Evolutionary conservation across 2,329 filamentous ascomycete species (phyloP).

Genomic region (Cladosporium sp.): DNA sequence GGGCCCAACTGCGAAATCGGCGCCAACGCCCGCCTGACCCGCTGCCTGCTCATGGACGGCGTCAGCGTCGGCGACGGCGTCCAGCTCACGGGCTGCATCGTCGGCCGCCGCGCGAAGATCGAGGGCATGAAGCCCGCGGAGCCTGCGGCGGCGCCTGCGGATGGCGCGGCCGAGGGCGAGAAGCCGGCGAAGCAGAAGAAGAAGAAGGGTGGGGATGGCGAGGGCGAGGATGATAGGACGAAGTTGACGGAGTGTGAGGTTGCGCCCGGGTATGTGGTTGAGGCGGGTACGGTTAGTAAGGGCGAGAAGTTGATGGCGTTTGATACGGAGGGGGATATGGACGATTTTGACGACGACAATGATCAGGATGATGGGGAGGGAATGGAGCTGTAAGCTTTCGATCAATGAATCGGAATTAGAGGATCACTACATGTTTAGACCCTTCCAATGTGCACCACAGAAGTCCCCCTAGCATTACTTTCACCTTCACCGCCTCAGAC

Average conservation of each 20-base stretch:
- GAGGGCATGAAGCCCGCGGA: constrained; percentile 49
- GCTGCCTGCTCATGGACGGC: constrained; percentile 89
- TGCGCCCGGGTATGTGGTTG: constrained; percentile 74
- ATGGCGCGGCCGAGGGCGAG: constrained; percentile 43
- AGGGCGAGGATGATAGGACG: constrained; percentile 36
- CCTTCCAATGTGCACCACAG: too few species aligned
- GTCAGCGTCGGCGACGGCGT: constrained; percentile 77
- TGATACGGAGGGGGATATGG: constrained; percentile 24
- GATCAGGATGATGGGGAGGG: constrained; percentile 14
- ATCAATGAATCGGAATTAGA: too few species aligned
- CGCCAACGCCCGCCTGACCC: constrained; percentile 75
- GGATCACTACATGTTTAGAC: too few species aligned
- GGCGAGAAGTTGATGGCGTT: constrained; percentile 57
- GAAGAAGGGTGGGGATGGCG: constrained; percentile 44
- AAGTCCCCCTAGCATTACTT: too few species aligned
- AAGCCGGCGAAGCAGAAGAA: constrained; percentile 32
- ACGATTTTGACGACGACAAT: constrained; percentile 21
- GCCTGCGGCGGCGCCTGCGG: constrained; percentile 8
- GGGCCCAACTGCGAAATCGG: constrained; percentile 82
- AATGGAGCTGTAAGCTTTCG: neutral
- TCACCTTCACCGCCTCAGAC: too few species aligned
- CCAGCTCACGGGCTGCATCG: constrained; percentile 78
- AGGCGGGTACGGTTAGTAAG: constrained; percentile 65
- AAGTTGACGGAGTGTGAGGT: constrained; percentile 85
- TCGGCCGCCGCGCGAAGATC: constrained; percentile 74